A percentile compares a stretch with the other conserved stretches of the same genome.
Evolutionary conservation across 1,284 basidiomycete species (phyloP).

Genomic region (Puccinia coronata): DNA sequence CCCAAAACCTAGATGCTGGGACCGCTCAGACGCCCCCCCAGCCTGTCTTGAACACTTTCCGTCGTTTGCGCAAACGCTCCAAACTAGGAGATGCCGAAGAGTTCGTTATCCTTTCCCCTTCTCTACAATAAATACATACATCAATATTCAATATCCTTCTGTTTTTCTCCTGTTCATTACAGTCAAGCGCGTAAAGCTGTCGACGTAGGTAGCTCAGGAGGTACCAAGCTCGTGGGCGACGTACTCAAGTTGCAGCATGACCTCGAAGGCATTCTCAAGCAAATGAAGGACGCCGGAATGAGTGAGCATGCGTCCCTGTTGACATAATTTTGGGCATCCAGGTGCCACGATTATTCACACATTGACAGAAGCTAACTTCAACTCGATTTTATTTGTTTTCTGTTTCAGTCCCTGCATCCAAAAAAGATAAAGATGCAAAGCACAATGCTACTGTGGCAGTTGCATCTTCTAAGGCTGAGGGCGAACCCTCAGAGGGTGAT

Average conservation of each 20-base stretch:
- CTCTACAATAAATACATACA: no score
- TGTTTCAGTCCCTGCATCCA: background rate
- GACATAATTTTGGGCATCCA: background rate
- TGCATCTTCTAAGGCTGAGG: background rate
- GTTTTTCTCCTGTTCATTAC: no score
- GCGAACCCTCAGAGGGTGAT: background rate
- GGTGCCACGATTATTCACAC: no score
- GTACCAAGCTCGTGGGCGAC: background rate
- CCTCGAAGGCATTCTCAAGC: background rate
- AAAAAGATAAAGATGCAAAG: background rate
- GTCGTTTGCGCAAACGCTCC: no score
- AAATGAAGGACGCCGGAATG: conserved; percentile 8
- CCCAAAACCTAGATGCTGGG: no score
- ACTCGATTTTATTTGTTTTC: no score
- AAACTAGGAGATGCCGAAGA: no score
- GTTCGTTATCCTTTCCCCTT: no score
- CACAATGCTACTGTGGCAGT: background rate
- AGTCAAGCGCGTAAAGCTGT: no score
- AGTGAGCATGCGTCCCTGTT: background rate
- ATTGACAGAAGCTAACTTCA: background rate
- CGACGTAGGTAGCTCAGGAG: background rate
- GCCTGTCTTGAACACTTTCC: no score
- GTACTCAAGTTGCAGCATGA: background rate
- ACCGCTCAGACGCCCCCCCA: no score
- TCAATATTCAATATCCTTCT: no score